Evolutionary conservation across 805 yeast genomes (phyloP).

Genomic region (Yarrowia deformans): DNA sequence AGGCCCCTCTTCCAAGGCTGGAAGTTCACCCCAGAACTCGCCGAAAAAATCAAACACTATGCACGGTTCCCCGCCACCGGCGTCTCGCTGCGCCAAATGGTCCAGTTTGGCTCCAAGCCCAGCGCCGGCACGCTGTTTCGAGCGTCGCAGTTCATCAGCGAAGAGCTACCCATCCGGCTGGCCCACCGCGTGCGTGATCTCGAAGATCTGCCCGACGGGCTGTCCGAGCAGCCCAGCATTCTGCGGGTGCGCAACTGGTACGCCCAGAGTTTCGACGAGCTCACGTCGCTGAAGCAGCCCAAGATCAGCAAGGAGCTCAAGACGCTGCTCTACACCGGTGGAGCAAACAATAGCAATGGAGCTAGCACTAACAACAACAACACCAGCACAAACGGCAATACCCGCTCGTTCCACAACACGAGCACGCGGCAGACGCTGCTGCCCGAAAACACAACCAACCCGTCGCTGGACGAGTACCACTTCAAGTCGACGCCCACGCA

Average conservation of each 20-base stretch:
- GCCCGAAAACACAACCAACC: slow-evolving; percentile 41
- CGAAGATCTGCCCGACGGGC: slow-evolving; percentile 78
- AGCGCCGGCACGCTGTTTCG: slow-evolving; percentile 78
- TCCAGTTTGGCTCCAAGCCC: slow-evolving; percentile 84
- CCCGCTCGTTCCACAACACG: slow-evolving; percentile 19
- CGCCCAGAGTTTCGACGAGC: slow-evolving; percentile 83
- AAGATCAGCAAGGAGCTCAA: slow-evolving; percentile 54
- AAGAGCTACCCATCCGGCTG: slow-evolving; percentile 84
- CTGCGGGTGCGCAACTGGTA: slow-evolving; percentile 85
- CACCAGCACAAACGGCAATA: neutral
- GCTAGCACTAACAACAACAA: slow-evolving; percentile 25
- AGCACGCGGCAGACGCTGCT: slow-evolving; percentile 36
- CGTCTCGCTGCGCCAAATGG: slow-evolving; percentile 86
- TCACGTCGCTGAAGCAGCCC: slow-evolving; percentile 70
- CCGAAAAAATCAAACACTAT: slow-evolving; percentile 65
- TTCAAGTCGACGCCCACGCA: slow-evolving; percentile 35
- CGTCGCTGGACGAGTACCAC: slow-evolving; percentile 40
- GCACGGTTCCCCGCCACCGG: slow-evolving; percentile 84
- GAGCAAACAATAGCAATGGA: slow-evolving; percentile 14
- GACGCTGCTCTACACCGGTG: slow-evolving; percentile 46
- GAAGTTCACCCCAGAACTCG: slow-evolving; percentile 54
- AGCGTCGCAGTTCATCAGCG: slow-evolving; percentile 83
- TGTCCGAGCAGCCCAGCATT: slow-evolving; percentile 76
- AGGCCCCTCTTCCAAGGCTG: slow-evolving; percentile 44
- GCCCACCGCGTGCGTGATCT: slow-evolving; percentile 87